These are phyloP conservation scores for Melastoma candidum DNA, from an alignment of 441 rosid genomes.

Conservation along the genomic window DNA sequence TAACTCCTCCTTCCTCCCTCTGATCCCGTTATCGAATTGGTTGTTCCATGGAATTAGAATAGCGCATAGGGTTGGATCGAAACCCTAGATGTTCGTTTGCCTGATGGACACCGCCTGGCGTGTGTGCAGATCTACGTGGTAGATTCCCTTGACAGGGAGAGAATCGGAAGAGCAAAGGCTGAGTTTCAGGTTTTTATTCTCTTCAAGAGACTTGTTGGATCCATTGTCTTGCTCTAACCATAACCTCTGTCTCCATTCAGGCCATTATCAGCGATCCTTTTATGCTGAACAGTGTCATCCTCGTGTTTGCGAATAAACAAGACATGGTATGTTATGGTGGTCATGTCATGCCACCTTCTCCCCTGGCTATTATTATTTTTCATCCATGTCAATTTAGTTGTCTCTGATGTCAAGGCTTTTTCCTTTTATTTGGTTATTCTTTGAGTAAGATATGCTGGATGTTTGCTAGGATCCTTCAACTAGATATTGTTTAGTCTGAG, in stretches of 20 bases:
- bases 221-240: constrained; percentile 18
- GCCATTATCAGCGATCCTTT: constrained; percentile 90
- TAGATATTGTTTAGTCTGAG: too few relatives aligned
- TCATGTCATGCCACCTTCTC: constrained; percentile 1
- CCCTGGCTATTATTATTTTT: too few relatives aligned
- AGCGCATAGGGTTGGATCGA: too few relatives aligned
- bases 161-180: constrained; percentile 81
- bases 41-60: too few relatives aligned
- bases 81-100: background rate
- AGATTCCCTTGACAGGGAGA: constrained; percentile 96
- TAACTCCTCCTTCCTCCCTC: constrained; percentile 1
- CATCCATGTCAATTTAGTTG: too few relatives aligned
- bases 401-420: too few relatives aligned
- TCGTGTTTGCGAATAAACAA: constrained; percentile 98
- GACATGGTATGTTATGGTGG: constrained; percentile 65
- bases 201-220: constrained; percentile 12
- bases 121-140: constrained; percentile 83
- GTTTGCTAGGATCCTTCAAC: too few relatives aligned
- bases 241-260: constrained; percentile 32
- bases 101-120: background rate
- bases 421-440: too few relatives aligned
- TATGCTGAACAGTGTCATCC: constrained; percentile 87
- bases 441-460: too few relatives aligned
- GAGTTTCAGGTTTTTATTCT: constrained; percentile 75
- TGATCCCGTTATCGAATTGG: background rate